A percentile compares a stretch with the other conserved stretches of the same genome.
phyloP scores from a whole-genome alignment of 768 basidiomycete genomes.

The Flagelloscypha sp. region DNA sequence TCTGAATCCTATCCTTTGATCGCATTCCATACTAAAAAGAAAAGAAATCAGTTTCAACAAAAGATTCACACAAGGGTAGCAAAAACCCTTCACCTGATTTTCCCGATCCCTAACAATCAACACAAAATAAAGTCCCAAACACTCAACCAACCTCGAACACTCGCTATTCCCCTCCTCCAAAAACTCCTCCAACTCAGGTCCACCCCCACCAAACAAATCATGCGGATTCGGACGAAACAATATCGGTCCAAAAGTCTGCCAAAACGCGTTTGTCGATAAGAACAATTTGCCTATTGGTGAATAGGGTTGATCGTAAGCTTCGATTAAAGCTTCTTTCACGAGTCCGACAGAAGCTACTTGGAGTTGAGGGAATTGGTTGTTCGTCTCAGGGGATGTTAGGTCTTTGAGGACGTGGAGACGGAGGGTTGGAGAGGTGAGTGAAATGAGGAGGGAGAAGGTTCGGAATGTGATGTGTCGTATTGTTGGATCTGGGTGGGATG shows the following conservation, averaged over 20 bases:
- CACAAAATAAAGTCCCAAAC: constrained; percentile 61
- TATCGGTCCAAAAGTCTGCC: constrained; percentile 51
- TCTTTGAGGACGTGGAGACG: constrained; percentile 50
- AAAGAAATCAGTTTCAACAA: not conserved
- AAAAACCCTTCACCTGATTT: constrained; percentile 39
- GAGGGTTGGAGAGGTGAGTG: constrained; percentile 35
- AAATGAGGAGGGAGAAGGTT: constrained; percentile 45
- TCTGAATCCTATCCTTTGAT: constrained; percentile 32
- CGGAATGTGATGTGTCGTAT: constrained; percentile 57
- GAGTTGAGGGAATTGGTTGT: constrained; percentile 54
- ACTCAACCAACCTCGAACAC: constrained; percentile 53
- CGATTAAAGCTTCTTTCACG: constrained; percentile 57
- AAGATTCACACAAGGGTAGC: not conserved
- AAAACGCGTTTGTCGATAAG: constrained; percentile 43
- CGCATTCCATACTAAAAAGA: constrained; percentile 42
- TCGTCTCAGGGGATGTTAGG: constrained; percentile 34
- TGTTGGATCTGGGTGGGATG: constrained; percentile 50
- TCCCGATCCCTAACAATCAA: constrained; percentile 47
- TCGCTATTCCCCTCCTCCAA: constrained; percentile 51
- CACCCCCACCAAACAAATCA: constrained; percentile 33
- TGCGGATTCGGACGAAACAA: constrained; percentile 51
- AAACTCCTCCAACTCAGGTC: constrained; percentile 35
- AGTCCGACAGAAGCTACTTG: constrained; percentile 60
- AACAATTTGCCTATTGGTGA: constrained; percentile 32
- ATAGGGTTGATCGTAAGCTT: constrained; percentile 30